Percentiles rank a stretch among this genome's conserved stretches.
These are phyloP conservation scores for Lizonia empirigonia DNA, from an alignment of 2,329 filamentous ascomycete genomes.

Conservation along the genomic window DNA sequence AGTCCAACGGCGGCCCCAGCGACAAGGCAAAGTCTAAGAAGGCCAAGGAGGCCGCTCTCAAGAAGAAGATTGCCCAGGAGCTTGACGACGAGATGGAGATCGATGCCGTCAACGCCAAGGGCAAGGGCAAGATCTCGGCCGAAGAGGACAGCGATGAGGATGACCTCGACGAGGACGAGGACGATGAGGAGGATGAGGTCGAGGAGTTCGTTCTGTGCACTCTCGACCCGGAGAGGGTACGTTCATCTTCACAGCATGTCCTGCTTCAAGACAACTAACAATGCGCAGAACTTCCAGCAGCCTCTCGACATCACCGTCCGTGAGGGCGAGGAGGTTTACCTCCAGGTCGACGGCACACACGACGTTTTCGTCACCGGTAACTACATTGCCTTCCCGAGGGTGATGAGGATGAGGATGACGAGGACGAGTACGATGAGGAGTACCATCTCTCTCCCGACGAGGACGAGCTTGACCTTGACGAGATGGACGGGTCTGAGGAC, in stretches of 20 bases:
- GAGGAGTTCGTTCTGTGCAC: conserved; percentile 97
- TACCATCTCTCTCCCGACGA: conserved; percentile 83
- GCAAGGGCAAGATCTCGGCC: conserved; percentile 67
- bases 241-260: conserved; percentile 45
- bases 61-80: conserved; percentile 76
- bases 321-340: conserved; percentile 89
- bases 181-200: conserved; percentile 61
- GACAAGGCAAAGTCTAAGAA: conserved; percentile 90
- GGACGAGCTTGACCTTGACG: conserved; percentile 68
- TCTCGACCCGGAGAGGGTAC: conserved; percentile 87
- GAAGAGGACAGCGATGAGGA: conserved; percentile 68
- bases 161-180: conserved; percentile 40
- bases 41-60: conserved; percentile 76
- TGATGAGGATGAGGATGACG: conserved; percentile 65
- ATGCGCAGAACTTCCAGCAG: conserved; percentile 87
- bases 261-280: conserved; percentile 34
- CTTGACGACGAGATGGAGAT: conserved; percentile 76
- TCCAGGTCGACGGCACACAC: conserved; percentile 88
- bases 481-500: conserved; percentile 57
- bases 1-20: conserved; percentile 86
- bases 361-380: conserved; percentile 93
- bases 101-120: conserved; percentile 59
- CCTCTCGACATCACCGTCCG: conserved; percentile 89
- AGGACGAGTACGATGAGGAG: conserved; percentile 62
- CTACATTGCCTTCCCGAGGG: conserved; percentile 76